Conservation (phyloP, 768 basidiomycete genomes). For the Xerocomus spinulosus region DNA sequence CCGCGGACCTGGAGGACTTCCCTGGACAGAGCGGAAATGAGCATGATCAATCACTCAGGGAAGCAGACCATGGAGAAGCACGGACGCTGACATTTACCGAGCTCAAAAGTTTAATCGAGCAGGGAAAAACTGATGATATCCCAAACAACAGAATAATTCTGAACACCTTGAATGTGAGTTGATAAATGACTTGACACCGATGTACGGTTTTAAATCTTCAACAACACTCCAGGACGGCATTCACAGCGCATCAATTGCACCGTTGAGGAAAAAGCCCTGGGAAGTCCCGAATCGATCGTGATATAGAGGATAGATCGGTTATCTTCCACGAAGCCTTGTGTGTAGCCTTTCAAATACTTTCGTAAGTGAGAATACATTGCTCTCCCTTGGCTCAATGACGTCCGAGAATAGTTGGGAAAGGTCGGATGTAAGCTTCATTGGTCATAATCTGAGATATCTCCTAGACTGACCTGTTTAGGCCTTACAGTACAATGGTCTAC, state of each 20-base stretch:
- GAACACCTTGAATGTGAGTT: conserved; percentile 57
- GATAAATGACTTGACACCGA: not conserved
- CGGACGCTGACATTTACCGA: conserved; percentile 59
- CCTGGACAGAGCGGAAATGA: conserved; percentile 21
- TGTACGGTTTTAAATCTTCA: not conserved
- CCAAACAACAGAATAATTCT: conserved; percentile 76
- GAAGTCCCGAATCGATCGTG: conserved; percentile 33
- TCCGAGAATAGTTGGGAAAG: conserved; percentile 5
- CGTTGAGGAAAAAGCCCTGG: conserved; percentile 65
- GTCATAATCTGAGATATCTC: too few relatives aligned
- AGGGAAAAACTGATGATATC: conserved; percentile 66
- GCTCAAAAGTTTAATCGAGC: conserved; percentile 64
- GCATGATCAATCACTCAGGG: conserved; percentile 2
- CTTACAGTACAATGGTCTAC: not conserved
- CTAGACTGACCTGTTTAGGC: too few relatives aligned
- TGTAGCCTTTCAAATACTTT: not conserved
- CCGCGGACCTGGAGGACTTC: conserved; percentile 11
- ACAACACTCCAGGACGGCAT: conserved; percentile 40
- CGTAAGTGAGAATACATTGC: conserved; percentile 11
- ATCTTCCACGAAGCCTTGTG: conserved; percentile 2
- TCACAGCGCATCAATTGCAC: conserved; percentile 52
- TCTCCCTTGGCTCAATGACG: not conserved
- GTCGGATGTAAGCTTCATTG: not conserved
- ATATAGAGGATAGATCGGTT: conserved; percentile 15
- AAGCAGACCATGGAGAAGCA: conserved; percentile 28